These are phyloP conservation scores for Lentinula sp. DNA, from an alignment of 768 basidiomycete genomes.

Conservation along the genomic window DNA sequence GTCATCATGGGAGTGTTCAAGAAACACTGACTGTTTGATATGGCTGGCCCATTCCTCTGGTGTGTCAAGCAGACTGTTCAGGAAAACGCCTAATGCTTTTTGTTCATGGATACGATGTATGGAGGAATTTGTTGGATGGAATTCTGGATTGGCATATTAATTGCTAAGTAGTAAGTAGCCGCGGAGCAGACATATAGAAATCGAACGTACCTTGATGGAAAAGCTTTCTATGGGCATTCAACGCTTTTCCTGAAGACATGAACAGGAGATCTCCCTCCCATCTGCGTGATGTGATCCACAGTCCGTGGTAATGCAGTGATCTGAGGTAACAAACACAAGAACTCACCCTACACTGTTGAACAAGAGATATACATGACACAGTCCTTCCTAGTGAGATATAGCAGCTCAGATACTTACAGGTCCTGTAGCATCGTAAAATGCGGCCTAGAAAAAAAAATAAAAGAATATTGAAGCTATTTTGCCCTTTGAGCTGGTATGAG, in stretches of 20 bases:
- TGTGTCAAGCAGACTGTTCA: not conserved
- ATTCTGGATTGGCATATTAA: not conserved
- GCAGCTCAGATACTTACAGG: not conserved
- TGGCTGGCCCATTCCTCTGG: not conserved
- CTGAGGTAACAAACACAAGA: not conserved
- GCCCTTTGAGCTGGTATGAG: too few relatives aligned
- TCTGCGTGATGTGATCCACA: not conserved
- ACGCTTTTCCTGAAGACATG: conserved; percentile 4
- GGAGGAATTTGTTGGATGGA: not conserved
- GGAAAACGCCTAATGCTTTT: not conserved
- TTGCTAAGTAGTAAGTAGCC: too few relatives aligned
- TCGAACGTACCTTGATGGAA: not conserved
- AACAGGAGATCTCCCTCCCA: conserved; percentile 9
- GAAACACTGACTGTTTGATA: not conserved
- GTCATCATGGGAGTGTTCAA: not conserved
- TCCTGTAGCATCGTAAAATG: not conserved
- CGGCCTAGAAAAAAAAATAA: not conserved
- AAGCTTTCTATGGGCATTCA: not conserved
- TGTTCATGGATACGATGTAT: not conserved
- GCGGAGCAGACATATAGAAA: not conserved
- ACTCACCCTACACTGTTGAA: not conserved
- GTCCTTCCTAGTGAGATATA: not conserved
- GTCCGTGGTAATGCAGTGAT: too few relatives aligned
- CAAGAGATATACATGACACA: not conserved
- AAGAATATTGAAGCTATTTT: too few relatives aligned